phyloP scores from a whole-genome alignment of 768 basidiomycete species.

The Calvatia gigantea region DNA sequence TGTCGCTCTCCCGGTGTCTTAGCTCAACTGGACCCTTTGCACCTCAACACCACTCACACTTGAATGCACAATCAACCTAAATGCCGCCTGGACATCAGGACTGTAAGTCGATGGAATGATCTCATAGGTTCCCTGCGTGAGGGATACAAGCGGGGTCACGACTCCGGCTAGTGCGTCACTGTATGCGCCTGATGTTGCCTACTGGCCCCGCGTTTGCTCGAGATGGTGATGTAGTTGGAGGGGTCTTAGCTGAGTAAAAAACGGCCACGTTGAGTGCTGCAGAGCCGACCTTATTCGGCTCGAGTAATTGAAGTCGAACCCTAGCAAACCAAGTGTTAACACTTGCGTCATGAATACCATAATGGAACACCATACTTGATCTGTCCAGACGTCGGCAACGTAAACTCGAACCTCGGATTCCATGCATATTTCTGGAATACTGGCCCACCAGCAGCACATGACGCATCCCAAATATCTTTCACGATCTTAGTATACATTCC shows the following conservation, averaged over 20 bases:
- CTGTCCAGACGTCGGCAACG: slow-evolving; percentile 46
- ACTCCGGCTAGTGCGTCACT: slow-evolving; percentile 74
- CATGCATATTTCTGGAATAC: slow-evolving; percentile 56
- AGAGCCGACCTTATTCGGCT: slow-evolving; percentile 32
- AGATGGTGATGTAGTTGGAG: slow-evolving; percentile 20
- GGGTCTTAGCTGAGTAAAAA: slow-evolving; percentile 32
- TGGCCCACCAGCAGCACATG: slow-evolving; percentile 67
- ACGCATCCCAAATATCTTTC: slow-evolving; percentile 65
- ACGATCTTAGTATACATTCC: slow-evolving; percentile 79
- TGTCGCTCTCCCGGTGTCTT: too few relatives aligned
- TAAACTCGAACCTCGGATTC: slow-evolving; percentile 70
- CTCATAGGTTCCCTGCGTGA: slow-evolving; percentile 66
- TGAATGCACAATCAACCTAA: slow-evolving; percentile 61
- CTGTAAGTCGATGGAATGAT: slow-evolving; percentile 72
- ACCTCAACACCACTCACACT: slow-evolving; percentile 30
- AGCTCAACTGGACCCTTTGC: slow-evolving; percentile 2
- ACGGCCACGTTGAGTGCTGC: slow-evolving; percentile 60
- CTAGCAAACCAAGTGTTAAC: slow-evolving; percentile 32
- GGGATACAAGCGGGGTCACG: slow-evolving; percentile 44
- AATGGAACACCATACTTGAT: slow-evolving; percentile 44
- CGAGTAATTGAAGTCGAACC: slow-evolving; percentile 63
- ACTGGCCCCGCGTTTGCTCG: slow-evolving; percentile 30
- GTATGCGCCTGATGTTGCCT: slow-evolving; percentile 77
- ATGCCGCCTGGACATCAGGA: slow-evolving; percentile 52
- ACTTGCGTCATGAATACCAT: not conserved